A percentile compares a stretch with the other conserved stretches of the same genome.
Evolutionary conservation across 768 basidiomycete species (phyloP).

Genomic region (Tylopilus sp.): DNA sequence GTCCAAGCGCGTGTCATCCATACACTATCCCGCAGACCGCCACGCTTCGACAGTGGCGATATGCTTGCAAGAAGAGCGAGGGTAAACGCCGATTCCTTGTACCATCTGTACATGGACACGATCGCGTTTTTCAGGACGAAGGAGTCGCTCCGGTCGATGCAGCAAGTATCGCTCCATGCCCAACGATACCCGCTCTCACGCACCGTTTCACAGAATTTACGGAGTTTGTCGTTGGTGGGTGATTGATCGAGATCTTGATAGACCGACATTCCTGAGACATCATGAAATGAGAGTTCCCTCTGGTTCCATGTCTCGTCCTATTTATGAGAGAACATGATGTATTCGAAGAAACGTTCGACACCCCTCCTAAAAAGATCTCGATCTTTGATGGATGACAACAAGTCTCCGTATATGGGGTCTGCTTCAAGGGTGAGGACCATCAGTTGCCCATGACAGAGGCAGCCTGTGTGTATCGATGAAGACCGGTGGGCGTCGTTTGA

Average conservation of each 20-base stretch:
- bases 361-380: neutral
- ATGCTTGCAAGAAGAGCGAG: neutral
- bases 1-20: constrained; percentile 9
- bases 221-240: neutral
- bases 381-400: neutral
- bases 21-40: neutral
- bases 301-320: constrained; percentile 1
- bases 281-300: constrained; percentile 2
- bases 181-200: neutral
- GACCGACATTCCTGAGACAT: neutral
- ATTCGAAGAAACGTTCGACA: constrained; percentile 8
- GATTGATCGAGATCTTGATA: too few species aligned
- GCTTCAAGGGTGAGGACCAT: neutral
- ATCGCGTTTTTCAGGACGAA: neutral
- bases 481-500: neutral
- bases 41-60: neutral
- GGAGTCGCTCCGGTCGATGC: neutral
- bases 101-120: constrained; percentile 8
- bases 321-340: constrained; percentile 10
- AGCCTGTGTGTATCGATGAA: too few species aligned
- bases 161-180: neutral
- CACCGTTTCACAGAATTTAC: neutral
- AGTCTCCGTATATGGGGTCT: too few species aligned
- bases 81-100: neutral
- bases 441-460: neutral